A percentile compares a stretch with the other conserved stretches of the same genome.
Evolutionary conservation across 768 basidiomycete genomes (phyloP).

Genomic region (Obba rivulosa): DNA sequence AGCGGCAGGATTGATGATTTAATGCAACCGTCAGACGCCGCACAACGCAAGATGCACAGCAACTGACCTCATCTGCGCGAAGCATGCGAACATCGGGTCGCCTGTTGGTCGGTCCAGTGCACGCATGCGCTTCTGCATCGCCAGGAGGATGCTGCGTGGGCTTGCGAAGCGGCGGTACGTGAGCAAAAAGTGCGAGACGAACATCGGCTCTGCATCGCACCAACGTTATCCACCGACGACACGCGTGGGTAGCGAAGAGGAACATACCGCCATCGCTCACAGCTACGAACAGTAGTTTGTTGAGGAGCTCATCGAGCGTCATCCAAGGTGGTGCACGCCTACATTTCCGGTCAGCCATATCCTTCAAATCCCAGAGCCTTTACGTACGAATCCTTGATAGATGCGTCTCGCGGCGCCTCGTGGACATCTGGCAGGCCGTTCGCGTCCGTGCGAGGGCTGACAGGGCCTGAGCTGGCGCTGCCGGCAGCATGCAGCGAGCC

Average conservation of each 20-base stretch:
- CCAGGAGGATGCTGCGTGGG: slow-evolving; percentile 72
- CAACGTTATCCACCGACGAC: slow-evolving; percentile 2
- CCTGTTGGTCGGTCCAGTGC: slow-evolving; percentile 65
- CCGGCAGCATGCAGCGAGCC: not conserved
- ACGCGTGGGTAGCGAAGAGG: no score
- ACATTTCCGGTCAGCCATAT: slow-evolving; percentile 3
- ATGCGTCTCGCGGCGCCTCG: slow-evolving; percentile 14
- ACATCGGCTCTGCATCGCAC: slow-evolving; percentile 57
- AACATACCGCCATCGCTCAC: slow-evolving; percentile 77
- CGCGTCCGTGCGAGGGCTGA: no score
- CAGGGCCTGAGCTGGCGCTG: no score
- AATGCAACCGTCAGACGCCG: not conserved
- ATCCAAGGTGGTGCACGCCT: slow-evolving; percentile 66
- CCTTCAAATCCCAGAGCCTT: not conserved
- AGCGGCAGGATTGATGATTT: slow-evolving; percentile 4
- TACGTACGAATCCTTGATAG: slow-evolving; percentile 47
- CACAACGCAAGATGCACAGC: no score
- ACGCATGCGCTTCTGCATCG: slow-evolving; percentile 85
- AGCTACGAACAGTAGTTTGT: slow-evolving; percentile 76
- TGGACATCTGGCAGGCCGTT: not conserved
- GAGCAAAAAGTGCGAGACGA: slow-evolving; percentile 74
- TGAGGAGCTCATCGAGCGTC: slow-evolving; percentile 71
- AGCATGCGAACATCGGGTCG: slow-evolving; percentile 83
- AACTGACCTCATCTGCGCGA: slow-evolving; percentile 78
- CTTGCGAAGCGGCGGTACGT: slow-evolving; percentile 81